Conservation (phyloP, 129 eudicot genomes). For the Pittosporum tobira region DNA sequence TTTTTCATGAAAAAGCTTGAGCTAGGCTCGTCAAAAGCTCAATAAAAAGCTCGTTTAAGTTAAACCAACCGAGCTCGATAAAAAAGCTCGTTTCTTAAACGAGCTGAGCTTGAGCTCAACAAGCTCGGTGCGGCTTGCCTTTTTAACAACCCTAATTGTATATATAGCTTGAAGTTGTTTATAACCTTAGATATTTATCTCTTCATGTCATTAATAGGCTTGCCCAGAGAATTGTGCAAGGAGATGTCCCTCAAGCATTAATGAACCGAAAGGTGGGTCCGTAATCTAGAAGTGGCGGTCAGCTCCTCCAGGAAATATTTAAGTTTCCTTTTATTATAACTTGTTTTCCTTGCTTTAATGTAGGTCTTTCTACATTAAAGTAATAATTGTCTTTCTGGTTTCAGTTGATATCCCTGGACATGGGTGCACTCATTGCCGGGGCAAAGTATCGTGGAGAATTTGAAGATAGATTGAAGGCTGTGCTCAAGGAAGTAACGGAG, state of each 20-base stretch:
- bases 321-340: neutral
- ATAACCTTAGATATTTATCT: neutral
- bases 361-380: too few species aligned
- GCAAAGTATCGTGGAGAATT: slow-evolving; percentile 98
- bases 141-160: too few species aligned
- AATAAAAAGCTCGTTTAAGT: too few species aligned
- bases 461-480: slow-evolving; percentile 96
- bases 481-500: slow-evolving; percentile 88
- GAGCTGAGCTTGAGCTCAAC: too few species aligned
- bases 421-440: slow-evolving; percentile 99
- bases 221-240: slow-evolving; percentile 98
- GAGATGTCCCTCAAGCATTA: slow-evolving; percentile 97
- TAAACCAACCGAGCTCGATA: too few species aligned
- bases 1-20: too few species aligned
- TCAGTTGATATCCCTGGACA: slow-evolving; percentile 93
- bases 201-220: slow-evolving; percentile 39
- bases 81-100: too few species aligned
- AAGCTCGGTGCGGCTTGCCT: too few species aligned
- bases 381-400: slow-evolving; percentile 16
- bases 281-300: slow-evolving; percentile 7
- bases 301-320: neutral
- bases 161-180: too few species aligned
- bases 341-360: too few species aligned
- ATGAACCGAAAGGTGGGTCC: slow-evolving; percentile 72
- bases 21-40: too few species aligned